Percentiles rank a stretch among this genome's conserved stretches.
Conservation (phyloP, 495 filamentous ascomycete genomes). For the Aspergillus baeticus region DNA sequence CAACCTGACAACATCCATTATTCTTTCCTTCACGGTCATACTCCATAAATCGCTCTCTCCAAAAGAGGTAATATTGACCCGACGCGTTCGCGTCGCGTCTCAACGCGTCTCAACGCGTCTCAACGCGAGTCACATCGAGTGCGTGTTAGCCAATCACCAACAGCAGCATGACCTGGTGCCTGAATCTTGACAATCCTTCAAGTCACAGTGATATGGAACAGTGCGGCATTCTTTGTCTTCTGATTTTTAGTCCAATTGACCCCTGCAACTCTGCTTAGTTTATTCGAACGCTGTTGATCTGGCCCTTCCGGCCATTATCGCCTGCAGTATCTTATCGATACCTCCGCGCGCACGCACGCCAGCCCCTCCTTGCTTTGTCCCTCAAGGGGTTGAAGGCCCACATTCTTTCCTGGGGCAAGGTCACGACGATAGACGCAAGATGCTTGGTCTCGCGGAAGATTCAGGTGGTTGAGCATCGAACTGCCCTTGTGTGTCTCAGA, state of each 20-base stretch:
- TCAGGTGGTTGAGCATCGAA: not conserved
- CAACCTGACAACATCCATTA: too few species aligned
- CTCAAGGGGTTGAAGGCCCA: not conserved
- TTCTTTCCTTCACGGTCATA: not conserved
- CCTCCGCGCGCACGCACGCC: not conserved
- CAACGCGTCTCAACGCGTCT: not conserved
- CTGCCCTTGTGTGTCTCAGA: not conserved
- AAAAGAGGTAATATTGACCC: not conserved
- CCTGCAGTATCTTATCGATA: not conserved
- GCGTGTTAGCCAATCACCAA: not conserved
- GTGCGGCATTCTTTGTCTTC: not conserved
- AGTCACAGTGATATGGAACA: not conserved
- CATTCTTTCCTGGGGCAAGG: constrained; percentile 6
- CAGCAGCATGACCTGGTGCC: not conserved
- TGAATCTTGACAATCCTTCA: not conserved
- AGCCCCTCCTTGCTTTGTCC: constrained; percentile 9
- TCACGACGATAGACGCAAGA: not conserved
- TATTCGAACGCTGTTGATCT: not conserved
- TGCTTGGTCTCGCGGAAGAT: too few species aligned
- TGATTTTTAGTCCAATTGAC: not conserved
- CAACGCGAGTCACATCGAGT: not conserved
- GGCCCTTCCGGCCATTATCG: too few species aligned
- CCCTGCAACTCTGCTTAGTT: not conserved
- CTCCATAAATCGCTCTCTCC: not conserved
- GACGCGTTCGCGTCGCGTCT: not conserved